Base-by-base conservation (phyloP, 768 basidiomycete species). In the Lactifluus piperatus region DNA sequence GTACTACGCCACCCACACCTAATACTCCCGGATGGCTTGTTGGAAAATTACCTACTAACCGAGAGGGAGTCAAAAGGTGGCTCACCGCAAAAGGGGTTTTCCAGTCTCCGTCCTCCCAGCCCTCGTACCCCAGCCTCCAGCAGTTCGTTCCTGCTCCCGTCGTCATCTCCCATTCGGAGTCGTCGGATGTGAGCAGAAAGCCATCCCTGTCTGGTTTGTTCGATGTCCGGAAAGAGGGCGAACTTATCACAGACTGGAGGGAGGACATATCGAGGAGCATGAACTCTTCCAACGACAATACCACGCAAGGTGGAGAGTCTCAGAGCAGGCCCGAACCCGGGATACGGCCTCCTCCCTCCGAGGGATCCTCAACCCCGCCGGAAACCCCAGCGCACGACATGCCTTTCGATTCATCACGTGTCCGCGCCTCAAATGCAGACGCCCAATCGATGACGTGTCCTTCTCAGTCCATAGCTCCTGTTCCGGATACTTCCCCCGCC, bases 51-150 rank as follows among this genome's bases (percentile, higher is more conserved):
- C 89, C 89, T 1, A 88, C 81, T 70, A 88, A 81, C 20, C 76
- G 87, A 20, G 84, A 88, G 53, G 88, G 84, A 24, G 89, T 91
- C 26, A 85, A 83, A 70, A 88, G 86, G 65, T 91, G 89, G 89
- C 70, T 91, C 45, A 85, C 75, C 63, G 81, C 70, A 47, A 83
- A 82, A 69, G 83, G 79, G 68, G 73, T 79, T 24, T 80, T 81
- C 58, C 72, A n/a, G n/a, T n/a, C n/a, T n/a, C n/a, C n/a, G n/a
- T n/a, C 79, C 7, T 73, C 79, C 2, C 75, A 74, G 34, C 36
- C 53, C 44, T 18, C 63, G 57, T 32, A 57, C 39, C 54, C 63
- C 5, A 49, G 41, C 36, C n/a, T 59, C 16, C 64, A 63, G 51
- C 46, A 50, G 27, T 54, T 62, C 27, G 68, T 74, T 18, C 65